These are phyloP conservation scores for Zopfochytrium polystomum DNA, from an alignment of 371 early-diverging fungal species.

Conservation along the genomic window DNA sequence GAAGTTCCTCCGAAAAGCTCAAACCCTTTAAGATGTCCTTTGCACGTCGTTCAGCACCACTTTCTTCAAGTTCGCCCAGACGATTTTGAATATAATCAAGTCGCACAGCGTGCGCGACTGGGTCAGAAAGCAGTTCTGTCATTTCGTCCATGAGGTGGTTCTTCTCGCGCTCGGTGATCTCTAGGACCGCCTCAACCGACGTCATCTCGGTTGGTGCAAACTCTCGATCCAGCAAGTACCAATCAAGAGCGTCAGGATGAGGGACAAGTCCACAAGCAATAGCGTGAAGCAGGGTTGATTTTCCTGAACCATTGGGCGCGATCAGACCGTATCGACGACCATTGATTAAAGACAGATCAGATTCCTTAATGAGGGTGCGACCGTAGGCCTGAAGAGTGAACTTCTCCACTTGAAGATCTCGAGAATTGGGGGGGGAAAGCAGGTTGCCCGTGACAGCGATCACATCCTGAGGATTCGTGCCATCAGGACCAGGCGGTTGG, in stretches of 20 bases:
- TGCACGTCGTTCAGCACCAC: constrained; percentile 43
- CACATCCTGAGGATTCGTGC: too few relatives aligned
- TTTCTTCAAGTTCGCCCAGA: constrained; percentile 30
- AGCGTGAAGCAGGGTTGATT: constrained; percentile 75
- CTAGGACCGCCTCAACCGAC: constrained; percentile 38
- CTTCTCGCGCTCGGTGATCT: constrained; percentile 35
- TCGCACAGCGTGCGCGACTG: constrained; percentile 21
- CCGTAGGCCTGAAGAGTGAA: constrained; percentile 34
- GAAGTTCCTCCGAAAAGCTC: constrained; percentile 44
- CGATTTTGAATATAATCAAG: constrained; percentile 32
- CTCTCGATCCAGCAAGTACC: constrained; percentile 49
- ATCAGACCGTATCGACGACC: constrained; percentile 75
- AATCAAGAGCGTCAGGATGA: constrained; percentile 42
- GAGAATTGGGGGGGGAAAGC: constrained; percentile 35
- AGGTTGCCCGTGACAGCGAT: constrained; percentile 36
- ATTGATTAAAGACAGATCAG: constrained; percentile 63
- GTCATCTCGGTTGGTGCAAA: constrained; percentile 39
- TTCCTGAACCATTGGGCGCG: constrained; percentile 79
- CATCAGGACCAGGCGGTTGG: too few relatives aligned
- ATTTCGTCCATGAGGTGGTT: constrained; percentile 30
- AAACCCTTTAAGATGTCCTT: constrained; percentile 49
- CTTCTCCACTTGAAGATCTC: constrained; percentile 37
- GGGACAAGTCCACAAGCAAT: constrained; percentile 60
- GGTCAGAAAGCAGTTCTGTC: constrained; percentile 27
- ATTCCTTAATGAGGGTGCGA: constrained; percentile 64